Conservation (phyloP, 768 basidiomycete genomes). For the Tephrocybe sp. region DNA sequence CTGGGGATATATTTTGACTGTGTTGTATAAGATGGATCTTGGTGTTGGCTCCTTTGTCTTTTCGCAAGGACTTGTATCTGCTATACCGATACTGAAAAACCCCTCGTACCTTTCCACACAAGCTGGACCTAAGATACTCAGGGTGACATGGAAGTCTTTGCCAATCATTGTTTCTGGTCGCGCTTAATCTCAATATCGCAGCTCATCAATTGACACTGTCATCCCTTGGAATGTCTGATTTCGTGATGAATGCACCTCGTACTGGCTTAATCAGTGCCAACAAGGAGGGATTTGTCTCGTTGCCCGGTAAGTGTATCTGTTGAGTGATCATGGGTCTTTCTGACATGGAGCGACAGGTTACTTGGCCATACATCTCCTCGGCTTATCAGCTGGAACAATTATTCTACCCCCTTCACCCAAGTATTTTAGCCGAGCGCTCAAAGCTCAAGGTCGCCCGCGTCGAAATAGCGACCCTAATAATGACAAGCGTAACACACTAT, state of each 20-base stretch:
- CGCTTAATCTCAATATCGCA: too few species aligned
- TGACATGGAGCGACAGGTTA: conserved; percentile 55
- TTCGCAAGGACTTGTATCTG: conserved; percentile 91
- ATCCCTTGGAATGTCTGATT: conserved; percentile 50
- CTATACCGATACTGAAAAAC: conserved; percentile 72
- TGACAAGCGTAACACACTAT: conserved; percentile 14
- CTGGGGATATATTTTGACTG: conserved; percentile 8
- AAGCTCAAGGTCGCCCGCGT: conserved; percentile 18
- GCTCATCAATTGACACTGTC: conserved; percentile 73
- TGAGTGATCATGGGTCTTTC: background rate
- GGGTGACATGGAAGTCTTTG: conserved; percentile 51
- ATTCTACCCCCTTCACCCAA: conserved; percentile 77
- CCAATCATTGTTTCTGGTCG: conserved; percentile 66
- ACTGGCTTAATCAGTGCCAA: conserved; percentile 68
- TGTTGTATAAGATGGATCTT: conserved; percentile 79
- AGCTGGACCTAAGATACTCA: conserved; percentile 46
- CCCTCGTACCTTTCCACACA: conserved; percentile 50
- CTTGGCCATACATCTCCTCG: conserved; percentile 84
- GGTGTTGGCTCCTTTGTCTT: conserved; percentile 98
- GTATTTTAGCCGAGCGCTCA: conserved; percentile 59
- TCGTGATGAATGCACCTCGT: conserved; percentile 66
- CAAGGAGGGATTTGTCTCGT: conserved; percentile 88
- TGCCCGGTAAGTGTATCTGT: conserved; percentile 49
- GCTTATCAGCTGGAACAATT: conserved; percentile 76
- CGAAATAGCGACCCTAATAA: conserved; percentile 10